Evolutionary conservation across 768 basidiomycete genomes (phyloP).

Genomic region (Pleurotus tuoliensis): DNA sequence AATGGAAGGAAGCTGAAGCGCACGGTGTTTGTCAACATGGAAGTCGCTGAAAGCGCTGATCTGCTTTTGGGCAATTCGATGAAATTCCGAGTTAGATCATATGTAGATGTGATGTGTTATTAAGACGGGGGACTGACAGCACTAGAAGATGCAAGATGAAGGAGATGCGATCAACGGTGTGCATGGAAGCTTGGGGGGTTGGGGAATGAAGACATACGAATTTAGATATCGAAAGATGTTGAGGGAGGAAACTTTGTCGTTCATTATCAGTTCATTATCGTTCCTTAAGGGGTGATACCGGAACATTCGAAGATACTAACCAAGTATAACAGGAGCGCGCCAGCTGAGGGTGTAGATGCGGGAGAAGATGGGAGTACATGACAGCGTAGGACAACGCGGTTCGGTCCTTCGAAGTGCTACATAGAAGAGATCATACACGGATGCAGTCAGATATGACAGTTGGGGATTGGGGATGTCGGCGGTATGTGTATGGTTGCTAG

Average conservation of each 20-base stretch:
- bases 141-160: background rate
- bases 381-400: no score
- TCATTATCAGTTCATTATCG: background rate
- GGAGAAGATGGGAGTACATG: no score
- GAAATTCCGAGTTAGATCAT: no score
- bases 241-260: background rate
- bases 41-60: slow-evolving; percentile 2
- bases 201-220: background rate
- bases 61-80: background rate
- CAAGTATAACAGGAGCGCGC: slow-evolving; percentile 5
- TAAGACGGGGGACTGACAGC: background rate
- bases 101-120: background rate
- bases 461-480: no score
- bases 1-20: background rate
- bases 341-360: background rate
- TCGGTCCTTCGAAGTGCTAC: no score
- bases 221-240: slow-evolving; percentile 2
- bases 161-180: no score
- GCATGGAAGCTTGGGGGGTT: no score
- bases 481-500: background rate
- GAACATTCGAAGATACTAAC: background rate
- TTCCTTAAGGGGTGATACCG: background rate
- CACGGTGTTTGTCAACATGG: background rate
- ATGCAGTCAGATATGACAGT: no score
- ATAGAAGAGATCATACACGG: no score